Conservation (phyloP, 805 yeast genomes). For the Ogataea corticis region DNA sequence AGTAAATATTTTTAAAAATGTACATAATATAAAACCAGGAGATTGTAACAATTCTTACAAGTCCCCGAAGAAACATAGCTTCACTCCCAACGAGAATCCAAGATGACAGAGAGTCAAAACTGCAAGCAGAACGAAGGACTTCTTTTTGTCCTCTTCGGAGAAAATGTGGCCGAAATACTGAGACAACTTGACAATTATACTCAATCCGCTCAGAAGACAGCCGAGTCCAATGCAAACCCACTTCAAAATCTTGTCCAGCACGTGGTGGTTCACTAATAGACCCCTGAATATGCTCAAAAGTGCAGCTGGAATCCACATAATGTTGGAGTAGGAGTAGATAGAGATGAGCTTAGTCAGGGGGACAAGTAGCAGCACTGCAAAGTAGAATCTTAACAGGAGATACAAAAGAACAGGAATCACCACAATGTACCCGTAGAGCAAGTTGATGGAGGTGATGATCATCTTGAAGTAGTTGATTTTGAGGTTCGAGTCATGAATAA, state of each 20-base stretch:
- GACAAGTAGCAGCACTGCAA: conserved; percentile 48
- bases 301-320: conserved; percentile 85
- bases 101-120: conserved; percentile 50
- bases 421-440: conserved; percentile 77
- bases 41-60: conserved; percentile 12
- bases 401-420: conserved; percentile 60
- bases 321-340: conserved; percentile 81
- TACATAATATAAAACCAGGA: conserved; percentile 1
- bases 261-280: conserved; percentile 45
- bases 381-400: conserved; percentile 49
- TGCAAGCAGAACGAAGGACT: conserved; percentile 39
- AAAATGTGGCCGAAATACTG: conserved; percentile 39
- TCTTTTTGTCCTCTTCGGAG: conserved; percentile 39
- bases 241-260: conserved; percentile 51
- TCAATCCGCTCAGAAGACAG: conserved; percentile 58
- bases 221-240: conserved; percentile 66
- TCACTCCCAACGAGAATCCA: conserved; percentile 62
- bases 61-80: conserved; percentile 57
- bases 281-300: conserved; percentile 59
- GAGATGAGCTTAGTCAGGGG: conserved; percentile 64
- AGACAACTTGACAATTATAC: conserved; percentile 48
- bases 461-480: conserved; percentile 57
- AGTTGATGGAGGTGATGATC: conserved; percentile 64
- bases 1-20: background rate
- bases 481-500: conserved; percentile 42